A percentile compares a stretch with the other conserved stretches of the same genome.
phyloP scores from a whole-genome alignment of 495 filamentous ascomycete genomes.

The Bombardia bombarda region DNA sequence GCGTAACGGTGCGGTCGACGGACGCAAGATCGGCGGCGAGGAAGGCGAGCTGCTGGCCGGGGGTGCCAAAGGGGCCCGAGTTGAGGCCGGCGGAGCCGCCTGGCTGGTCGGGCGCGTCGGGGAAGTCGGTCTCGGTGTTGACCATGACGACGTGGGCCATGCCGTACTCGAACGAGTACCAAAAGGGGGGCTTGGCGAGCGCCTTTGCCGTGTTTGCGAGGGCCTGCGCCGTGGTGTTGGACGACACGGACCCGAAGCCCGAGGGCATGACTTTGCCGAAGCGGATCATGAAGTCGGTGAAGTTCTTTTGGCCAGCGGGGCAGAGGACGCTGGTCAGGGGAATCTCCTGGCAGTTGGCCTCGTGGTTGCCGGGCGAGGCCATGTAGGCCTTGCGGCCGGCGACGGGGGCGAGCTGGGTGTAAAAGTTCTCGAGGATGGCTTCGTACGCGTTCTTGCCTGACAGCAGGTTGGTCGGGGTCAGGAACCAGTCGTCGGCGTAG shows the following conservation, averaged over 20 bases:
- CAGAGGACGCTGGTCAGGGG: slow-evolving; percentile 39
- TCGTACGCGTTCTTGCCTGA: slow-evolving; percentile 34
- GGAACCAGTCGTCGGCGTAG: slow-evolving; percentile 43
- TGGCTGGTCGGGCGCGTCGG: slow-evolving; percentile 33
- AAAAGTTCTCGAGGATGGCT: slow-evolving; percentile 38
- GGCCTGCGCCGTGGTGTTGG: slow-evolving; percentile 31
- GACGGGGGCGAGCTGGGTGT: slow-evolving; percentile 34
- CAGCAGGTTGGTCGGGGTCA: slow-evolving; percentile 31
- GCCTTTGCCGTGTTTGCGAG: slow-evolving; percentile 38
- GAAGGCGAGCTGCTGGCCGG: slow-evolving; percentile 36
- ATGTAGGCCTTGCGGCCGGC: slow-evolving; percentile 36
- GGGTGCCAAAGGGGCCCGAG: slow-evolving; percentile 44
- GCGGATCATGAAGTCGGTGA: slow-evolving; percentile 51
- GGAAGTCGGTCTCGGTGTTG: slow-evolving; percentile 49
- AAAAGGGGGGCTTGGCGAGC: slow-evolving; percentile 52
- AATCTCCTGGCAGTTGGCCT: slow-evolving; percentile 34
- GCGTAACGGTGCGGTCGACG: slow-evolving; percentile 41
- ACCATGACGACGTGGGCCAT: slow-evolving; percentile 50
- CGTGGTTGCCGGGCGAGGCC: slow-evolving; percentile 38
- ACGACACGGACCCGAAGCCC: slow-evolving; percentile 37
- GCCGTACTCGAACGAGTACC: slow-evolving; percentile 59
- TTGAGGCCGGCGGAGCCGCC: slow-evolving; percentile 39
- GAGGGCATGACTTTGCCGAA: slow-evolving; percentile 45
- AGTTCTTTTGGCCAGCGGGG: slow-evolving; percentile 50
- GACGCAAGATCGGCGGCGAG: slow-evolving; percentile 36